Percentiles rank a stretch among this genome's conserved stretches.
Conservation (phyloP, 108 stramenopile species). For the Parietichytrium sp. region DNA sequence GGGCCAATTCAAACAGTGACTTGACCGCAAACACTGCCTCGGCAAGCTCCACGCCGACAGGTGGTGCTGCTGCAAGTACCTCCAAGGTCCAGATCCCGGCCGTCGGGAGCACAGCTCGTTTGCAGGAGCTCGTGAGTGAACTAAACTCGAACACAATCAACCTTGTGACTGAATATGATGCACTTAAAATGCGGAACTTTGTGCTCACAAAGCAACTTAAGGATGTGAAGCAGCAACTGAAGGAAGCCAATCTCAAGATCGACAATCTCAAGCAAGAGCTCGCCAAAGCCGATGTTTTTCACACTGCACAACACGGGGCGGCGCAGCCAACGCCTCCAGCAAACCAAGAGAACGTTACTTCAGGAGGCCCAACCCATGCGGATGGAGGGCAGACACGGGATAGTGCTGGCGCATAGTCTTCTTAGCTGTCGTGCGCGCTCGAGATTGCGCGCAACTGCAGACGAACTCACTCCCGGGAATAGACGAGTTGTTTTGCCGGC, state of each 20-base stretch:
- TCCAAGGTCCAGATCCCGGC: neutral
- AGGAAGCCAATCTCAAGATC: constrained; percentile 21
- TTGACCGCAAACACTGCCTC: too few relatives aligned
- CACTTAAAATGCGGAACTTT: constrained; percentile 30
- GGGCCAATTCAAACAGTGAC: too few relatives aligned
- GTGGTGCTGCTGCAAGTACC: neutral
- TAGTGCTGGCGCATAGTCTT: too few relatives aligned
- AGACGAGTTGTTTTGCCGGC: too few relatives aligned
- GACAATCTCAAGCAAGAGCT: constrained; percentile 31
- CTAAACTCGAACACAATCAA: constrained; percentile 35
- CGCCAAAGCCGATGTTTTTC: neutral
- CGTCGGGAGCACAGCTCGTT: neutral
- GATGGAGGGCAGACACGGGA: too few relatives aligned
- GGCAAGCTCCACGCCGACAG: neutral
- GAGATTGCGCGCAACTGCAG: too few relatives aligned
- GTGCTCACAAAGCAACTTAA: constrained; percentile 3
- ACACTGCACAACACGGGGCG: neutral
- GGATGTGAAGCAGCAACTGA: neutral
- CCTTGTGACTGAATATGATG: constrained; percentile 27
- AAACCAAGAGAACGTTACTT: too few relatives aligned
- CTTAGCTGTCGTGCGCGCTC: too few relatives aligned
- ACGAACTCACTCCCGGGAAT: too few relatives aligned
- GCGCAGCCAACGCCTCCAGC: neutral
- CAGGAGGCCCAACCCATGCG: too few relatives aligned
- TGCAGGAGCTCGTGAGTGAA: constrained; percentile 31